Evolutionary conservation across 257 asterid genomes (phyloP), one percentile per base, ranked within the genome.

Genomic region (Solanum phureja): DNA sequence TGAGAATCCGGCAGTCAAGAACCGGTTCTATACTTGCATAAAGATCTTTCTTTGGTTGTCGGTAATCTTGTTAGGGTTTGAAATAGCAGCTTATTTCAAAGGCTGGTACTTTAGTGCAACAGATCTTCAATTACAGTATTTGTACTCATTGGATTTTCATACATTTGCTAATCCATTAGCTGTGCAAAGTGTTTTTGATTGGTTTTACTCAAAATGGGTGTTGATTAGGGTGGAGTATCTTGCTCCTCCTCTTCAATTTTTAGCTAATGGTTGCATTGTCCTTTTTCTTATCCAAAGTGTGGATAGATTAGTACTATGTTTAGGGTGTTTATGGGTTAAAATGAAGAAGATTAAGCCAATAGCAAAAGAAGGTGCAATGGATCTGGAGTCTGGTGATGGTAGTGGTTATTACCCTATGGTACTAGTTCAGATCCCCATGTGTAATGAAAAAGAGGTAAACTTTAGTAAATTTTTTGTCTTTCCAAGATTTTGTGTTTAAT

Each of bases 351-450:
- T 96, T 87, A 95, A 94, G 84, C 99, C 98, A 7, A 85, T 93
- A 68, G 92, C 96, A 86, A 95, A 94, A 89, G 91, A 87, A 29
- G 92, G 42, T 81, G 87, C 86, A 68, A 56, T 31, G 88, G 98
- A 96, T 95, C 98, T 93, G 77, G 99, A 96, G 90, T 90, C 96
- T 46, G 96, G 98, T 42, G 93, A 89, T 76, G 92, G 72, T 86
- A 49, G 19, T 82, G 97, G 94, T 19, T 96, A 95, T 90, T 94
- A 93, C 89, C 99, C 99, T 14, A 95, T 95, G 99, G 98, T 96
- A 56, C 88, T 96, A 87, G 98, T 96, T 88, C 98, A 96, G 97
- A 96, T 96, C 95, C 99, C 99, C 56, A 96, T 96, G 99, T 96
- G 99, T 90, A 96, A 96, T 24, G 99, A 96, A 79, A 96, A 95